A percentile compares a stretch with the other conserved stretches of the same genome.
Evolutionary conservation across 169 alveolate genomes (phyloP).

Genomic region (Besnoitia besnoiti): DNA sequence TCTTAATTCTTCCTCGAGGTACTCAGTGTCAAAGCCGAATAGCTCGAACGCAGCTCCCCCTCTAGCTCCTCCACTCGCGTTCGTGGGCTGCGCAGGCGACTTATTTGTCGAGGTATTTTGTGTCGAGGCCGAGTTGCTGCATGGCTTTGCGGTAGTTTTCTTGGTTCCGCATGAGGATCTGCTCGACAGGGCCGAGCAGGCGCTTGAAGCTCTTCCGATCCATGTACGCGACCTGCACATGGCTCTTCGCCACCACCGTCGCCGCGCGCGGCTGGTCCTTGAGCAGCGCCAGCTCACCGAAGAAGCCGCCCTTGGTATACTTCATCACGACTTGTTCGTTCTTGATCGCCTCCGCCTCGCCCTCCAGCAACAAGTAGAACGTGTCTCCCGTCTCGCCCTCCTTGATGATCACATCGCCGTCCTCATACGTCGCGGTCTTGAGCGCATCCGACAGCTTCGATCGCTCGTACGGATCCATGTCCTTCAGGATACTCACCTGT

Average conservation of each 20-base stretch:
- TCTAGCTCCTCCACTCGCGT: too few species aligned
- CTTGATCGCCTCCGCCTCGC: conserved; percentile 91
- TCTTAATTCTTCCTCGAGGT: too few species aligned
- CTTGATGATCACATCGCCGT: conserved; percentile 86
- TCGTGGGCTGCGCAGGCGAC: too few species aligned
- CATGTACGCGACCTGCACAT: conserved; percentile 69
- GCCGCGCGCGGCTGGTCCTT: conserved; percentile 94
- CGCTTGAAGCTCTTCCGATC: conserved; percentile 94
- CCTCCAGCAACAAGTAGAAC: conserved; percentile 91
- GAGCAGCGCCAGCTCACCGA: conserved; percentile 93
- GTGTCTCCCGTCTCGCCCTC: conserved; percentile 94
- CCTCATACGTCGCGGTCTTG: conserved; percentile 73
- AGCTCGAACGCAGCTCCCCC: too few species aligned
- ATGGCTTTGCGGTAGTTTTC: conserved; percentile 81
- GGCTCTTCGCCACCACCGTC: conserved; percentile 83
- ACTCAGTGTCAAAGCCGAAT: too few species aligned
- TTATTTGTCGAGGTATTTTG: conserved; percentile 49
- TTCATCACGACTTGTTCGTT: conserved; percentile 75
- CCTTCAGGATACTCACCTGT: conserved; percentile 83
- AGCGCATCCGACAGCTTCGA: conserved; percentile 90
- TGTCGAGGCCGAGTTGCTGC: conserved; percentile 56
- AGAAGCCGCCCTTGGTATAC: conserved; percentile 87
- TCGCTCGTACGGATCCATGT: conserved; percentile 91
- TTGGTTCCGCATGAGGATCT: conserved; percentile 89
- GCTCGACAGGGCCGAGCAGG: conserved; percentile 94